Evolutionary conservation across 768 basidiomycete species (phyloP), one percentile per base, ranked within the genome.

Genomic region (Hirschioporus abietinus): DNA sequence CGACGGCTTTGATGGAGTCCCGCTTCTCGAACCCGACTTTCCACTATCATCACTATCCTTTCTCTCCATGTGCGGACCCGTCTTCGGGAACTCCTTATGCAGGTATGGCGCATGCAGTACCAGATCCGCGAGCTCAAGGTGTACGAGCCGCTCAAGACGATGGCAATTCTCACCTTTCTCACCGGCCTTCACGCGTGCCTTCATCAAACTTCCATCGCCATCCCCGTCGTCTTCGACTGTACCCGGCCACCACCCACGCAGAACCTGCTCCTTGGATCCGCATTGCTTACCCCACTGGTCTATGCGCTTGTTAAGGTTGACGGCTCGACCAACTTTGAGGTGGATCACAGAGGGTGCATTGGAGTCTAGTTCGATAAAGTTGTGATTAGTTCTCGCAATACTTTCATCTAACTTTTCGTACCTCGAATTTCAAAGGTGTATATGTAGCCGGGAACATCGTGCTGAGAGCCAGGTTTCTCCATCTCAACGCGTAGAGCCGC

Each of bases 231-330:
- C 74, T 64, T 81, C 81, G 30, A 81, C 78, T 34, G 79, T 79
- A 24, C 83, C 84, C 1, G 93, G 93, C 81, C 87, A 92, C 78
- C 84, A 90, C 0, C 91, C 91, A 59, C 90, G 83, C 18, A 91
- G 76, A 42, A 92, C 83, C 64, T 88, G 90, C 70, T 88, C 84
- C 74, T 89, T 91, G 8, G 90, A 91, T 4, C 85, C 85, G 67
- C 93, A 95, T 70, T 92, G 90, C 70, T 89, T 93, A 24, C 81
- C 81, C 93, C 93, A 94, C 70, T 95, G 83, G 72, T 89, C 86
- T 60, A 93, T 81, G 34, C 93, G 82, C 70, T 88, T 88, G 34
- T 81, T 83, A 25, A 93, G 82, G 73, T 92, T 92, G 36, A 84
- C 83, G 1, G 93, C 82, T 35, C 92, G 85, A 18, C 93, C 93